phyloP scores from a whole-genome alignment of 1,284 basidiomycete species.

The Ustilago nuda region DNA sequence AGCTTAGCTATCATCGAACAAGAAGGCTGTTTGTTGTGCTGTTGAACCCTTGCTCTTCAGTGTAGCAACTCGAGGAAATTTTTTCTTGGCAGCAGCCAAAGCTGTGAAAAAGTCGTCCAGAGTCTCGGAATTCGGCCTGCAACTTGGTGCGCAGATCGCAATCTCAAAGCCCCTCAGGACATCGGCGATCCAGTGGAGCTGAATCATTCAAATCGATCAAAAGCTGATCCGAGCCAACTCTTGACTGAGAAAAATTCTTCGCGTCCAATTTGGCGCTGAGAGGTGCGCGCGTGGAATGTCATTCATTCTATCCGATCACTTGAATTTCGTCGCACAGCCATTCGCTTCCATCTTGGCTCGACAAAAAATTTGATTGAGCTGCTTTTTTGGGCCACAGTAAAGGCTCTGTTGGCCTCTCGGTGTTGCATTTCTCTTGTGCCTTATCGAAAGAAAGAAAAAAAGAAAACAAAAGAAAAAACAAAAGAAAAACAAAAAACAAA shows the following conservation, averaged over 20 bases:
- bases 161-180: neutral
- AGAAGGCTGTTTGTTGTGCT: neutral
- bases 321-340: constrained; percentile 20
- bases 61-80: constrained; percentile 20
- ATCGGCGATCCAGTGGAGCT: constrained; percentile 15
- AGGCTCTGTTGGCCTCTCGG: constrained; percentile 3
- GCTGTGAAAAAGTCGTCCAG: constrained; percentile 25
- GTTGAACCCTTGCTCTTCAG: constrained; percentile 32
- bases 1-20: neutral
- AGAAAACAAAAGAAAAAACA: neutral
- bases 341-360: constrained; percentile 8
- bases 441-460: constrained; percentile 1
- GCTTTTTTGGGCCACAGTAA: neutral
- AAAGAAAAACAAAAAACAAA: constrained; percentile 6
- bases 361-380: constrained; percentile 42
- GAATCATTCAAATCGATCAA: constrained; percentile 23
- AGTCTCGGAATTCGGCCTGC: constrained; percentile 25
- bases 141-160: neutral
- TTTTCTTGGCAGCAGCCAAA: constrained; percentile 13
- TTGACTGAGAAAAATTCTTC: constrained; percentile 27
- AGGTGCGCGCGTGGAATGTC: constrained; percentile 30
- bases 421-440: constrained; percentile 18
- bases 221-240: constrained; percentile 5
- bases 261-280: constrained; percentile 26
- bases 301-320: constrained; percentile 49